These are phyloP conservation scores for Fusarium guadeloupense DNA, from an alignment of 2,329 filamentous ascomycete species.

Conservation along the genomic window DNA sequence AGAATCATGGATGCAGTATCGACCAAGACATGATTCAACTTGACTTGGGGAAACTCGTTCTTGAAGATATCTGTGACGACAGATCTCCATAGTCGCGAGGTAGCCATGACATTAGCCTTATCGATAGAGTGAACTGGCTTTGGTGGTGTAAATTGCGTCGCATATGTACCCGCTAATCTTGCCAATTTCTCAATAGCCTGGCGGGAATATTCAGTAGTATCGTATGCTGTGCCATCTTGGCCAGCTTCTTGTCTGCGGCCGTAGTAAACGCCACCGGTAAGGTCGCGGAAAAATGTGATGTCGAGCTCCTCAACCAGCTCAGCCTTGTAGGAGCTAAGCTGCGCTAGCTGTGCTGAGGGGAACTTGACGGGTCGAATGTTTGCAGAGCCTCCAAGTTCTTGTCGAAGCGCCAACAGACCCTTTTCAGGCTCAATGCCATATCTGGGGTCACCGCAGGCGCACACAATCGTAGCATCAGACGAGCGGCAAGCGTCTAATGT, in stretches of 20 bases:
- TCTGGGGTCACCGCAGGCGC: constrained; percentile 10
- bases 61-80: constrained; percentile 25
- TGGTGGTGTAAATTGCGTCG: constrained; percentile 63
- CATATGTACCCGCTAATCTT: constrained; percentile 72
- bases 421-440: constrained; percentile 59
- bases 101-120: constrained; percentile 42
- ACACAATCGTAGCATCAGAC: constrained; percentile 14
- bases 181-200: constrained; percentile 76
- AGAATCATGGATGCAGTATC: constrained; percentile 38
- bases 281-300: constrained; percentile 80
- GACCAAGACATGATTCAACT: constrained; percentile 32
- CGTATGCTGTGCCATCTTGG: constrained; percentile 60
- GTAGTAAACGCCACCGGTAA: constrained; percentile 83
- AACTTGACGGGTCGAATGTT: constrained; percentile 83
- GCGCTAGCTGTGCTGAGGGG: constrained; percentile 73
- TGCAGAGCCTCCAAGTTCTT: constrained; percentile 62
- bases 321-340: constrained; percentile 74
- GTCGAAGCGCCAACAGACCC: constrained; percentile 76
- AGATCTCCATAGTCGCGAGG: constrained; percentile 36
- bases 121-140: constrained; percentile 52
- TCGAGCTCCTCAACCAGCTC: constrained; percentile 74
- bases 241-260: constrained; percentile 61
- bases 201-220: constrained; percentile 72
- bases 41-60: constrained; percentile 32
- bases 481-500: constrained; percentile 17